These are phyloP conservation scores for Echites panduratus DNA, from an alignment of 257 asterid genomes.

Conservation along the genomic window DNA sequence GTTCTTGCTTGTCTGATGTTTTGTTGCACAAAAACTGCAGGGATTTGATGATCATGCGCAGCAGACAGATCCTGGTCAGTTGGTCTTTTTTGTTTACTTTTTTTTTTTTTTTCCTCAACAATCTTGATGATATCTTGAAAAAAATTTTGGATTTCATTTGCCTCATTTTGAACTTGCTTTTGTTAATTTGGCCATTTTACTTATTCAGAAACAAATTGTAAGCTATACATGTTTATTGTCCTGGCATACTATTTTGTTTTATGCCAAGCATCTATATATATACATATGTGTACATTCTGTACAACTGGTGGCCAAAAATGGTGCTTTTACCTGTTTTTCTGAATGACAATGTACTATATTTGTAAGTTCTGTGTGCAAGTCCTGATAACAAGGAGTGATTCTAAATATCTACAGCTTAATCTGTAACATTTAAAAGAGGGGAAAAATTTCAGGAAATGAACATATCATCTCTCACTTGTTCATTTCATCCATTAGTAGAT, in stretches of 20 bases:
- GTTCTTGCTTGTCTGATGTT: conserved; percentile 15
- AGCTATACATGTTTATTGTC: too few relatives aligned
- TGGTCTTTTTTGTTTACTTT: neutral
- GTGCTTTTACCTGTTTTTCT: neutral
- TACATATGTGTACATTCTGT: too few relatives aligned
- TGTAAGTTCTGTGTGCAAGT: neutral
- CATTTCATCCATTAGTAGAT: neutral
- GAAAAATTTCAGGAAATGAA: neutral
- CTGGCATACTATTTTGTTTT: neutral
- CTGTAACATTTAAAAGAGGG: neutral
- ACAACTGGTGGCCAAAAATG: neutral
- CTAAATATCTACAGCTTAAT: neutral
- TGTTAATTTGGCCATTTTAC: neutral
- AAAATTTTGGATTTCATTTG: neutral
- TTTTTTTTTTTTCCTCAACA: neutral
- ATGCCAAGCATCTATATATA: neutral
- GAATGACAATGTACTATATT: neutral
- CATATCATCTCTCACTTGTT: neutral
- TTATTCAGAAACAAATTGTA: neutral
- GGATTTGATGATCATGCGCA: conserved; percentile 33
- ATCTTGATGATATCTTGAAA: neutral
- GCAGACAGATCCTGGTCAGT: conserved; percentile 63
- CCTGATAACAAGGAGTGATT: neutral
- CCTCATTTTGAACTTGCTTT: neutral
- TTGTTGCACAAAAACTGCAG: conserved; percentile 33